Evolutionary conservation across 1,284 basidiomycete genomes (phyloP).

Genomic region (Heterobasidion parviporum): DNA sequence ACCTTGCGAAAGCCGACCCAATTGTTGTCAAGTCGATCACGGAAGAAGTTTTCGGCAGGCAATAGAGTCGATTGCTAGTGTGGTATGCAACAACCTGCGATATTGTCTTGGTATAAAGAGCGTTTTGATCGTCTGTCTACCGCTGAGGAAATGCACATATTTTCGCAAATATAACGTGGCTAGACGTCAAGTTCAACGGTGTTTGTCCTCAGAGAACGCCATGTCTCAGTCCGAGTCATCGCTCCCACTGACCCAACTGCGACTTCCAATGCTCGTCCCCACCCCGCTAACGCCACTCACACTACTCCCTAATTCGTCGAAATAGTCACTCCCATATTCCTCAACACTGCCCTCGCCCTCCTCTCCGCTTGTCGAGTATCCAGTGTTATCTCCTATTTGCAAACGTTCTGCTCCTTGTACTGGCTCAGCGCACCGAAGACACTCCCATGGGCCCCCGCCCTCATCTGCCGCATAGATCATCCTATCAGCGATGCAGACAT

Average conservation of each 20-base stretch:
- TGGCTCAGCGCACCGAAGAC: conserved; percentile 63
- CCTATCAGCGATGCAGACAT: conserved; percentile 78
- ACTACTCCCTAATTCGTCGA: conserved; percentile 15
- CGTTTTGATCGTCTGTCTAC: no score
- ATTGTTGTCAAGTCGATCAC: conserved; percentile 63
- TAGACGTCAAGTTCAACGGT: not conserved
- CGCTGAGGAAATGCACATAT: no score
- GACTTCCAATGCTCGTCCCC: conserved; percentile 8
- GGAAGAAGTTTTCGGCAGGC: conserved; percentile 26
- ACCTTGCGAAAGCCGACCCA: conserved; percentile 59
- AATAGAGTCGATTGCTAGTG: not conserved
- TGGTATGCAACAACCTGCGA: no score
- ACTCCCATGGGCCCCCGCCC: conserved; percentile 62
- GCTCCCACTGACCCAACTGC: conserved; percentile 13
- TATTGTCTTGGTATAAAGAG: no score
- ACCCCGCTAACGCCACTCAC: conserved; percentile 12
- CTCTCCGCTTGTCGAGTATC: conserved; percentile 17
- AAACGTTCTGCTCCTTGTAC: conserved; percentile 50
- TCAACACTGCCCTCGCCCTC: conserved; percentile 24
- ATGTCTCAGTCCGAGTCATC: conserved; percentile 10
- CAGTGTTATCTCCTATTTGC: not conserved
- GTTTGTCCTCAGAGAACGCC: not conserved
- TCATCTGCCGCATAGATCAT: conserved; percentile 69
- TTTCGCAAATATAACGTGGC: not conserved
- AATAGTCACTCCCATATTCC: conserved; percentile 16